Conservation (phyloP, 495 filamentous ascomycete genomes). For the Jackrogersella minutella region DNA sequence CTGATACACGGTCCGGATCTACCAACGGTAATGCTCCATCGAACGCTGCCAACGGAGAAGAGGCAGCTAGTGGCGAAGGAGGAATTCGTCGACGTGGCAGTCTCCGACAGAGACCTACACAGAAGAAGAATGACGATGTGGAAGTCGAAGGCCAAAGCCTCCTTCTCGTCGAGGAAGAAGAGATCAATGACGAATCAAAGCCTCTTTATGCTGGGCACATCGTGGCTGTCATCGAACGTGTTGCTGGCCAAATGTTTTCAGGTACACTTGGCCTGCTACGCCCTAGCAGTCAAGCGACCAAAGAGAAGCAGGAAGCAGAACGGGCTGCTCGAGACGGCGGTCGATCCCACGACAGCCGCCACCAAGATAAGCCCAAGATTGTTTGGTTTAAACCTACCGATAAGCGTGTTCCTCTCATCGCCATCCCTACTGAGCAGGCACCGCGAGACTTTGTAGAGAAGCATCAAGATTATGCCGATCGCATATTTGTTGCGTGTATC, state of each 20-base stretch:
- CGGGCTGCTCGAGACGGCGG: conserved; percentile 88
- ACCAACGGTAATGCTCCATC: conserved; percentile 75
- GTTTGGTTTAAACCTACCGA: conserved; percentile 99
- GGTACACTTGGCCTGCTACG: conserved; percentile 92
- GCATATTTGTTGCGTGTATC: conserved; percentile 98
- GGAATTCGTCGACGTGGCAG: conserved; percentile 92
- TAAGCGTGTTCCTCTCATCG: conserved; percentile 96
- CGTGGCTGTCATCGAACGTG: conserved; percentile 95
- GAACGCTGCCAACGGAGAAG: conserved; percentile 66
- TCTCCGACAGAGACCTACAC: conserved; percentile 93
- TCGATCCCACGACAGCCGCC: conserved; percentile 77
- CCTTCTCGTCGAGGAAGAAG: conserved; percentile 95
- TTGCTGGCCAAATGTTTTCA: conserved; percentile 99
- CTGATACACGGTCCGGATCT: conserved; percentile 81
- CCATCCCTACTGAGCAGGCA: conserved; percentile 97
- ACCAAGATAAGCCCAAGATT: conserved; percentile 98
- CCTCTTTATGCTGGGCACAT: conserved; percentile 96
- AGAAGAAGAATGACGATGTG: conserved; percentile 99
- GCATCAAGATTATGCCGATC: conserved; percentile 95
- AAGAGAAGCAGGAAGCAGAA: conserved; percentile 99
- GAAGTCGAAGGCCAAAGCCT: conserved; percentile 98
- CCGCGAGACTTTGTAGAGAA: conserved; percentile 98
- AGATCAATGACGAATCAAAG: conserved; percentile 98
- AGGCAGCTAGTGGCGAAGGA: conserved; percentile 74
- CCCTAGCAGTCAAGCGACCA: conserved; percentile 97